Conservation (phyloP, 2,329 filamentous ascomycete species). For the Aspergillus versicolor region DNA sequence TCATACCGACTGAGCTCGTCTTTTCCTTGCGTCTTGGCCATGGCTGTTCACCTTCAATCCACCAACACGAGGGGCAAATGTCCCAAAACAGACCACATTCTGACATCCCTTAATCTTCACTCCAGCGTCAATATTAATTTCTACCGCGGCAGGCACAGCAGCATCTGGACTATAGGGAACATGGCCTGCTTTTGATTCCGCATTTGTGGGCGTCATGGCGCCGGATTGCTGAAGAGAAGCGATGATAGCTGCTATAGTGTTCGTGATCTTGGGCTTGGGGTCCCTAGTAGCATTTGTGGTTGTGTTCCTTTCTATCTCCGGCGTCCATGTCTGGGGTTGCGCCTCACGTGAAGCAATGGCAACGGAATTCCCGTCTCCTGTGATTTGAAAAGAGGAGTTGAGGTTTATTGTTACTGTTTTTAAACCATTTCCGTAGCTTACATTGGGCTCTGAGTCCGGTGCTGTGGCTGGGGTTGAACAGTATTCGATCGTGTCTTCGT, state of each 20-base stretch:
- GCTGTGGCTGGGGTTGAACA: neutral
- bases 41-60: neutral
- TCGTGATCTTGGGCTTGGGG: slow-evolving; percentile 20
- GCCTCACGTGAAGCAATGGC: slow-evolving; percentile 21
- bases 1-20: slow-evolving; percentile 26
- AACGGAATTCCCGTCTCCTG: slow-evolving; percentile 35
- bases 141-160: slow-evolving; percentile 7
- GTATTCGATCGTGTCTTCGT: neutral
- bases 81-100: slow-evolving; percentile 28
- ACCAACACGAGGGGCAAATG: neutral
- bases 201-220: neutral
- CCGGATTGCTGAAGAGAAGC: slow-evolving; percentile 21
- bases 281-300: slow-evolving; percentile 9
- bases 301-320: neutral
- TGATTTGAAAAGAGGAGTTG: slow-evolving; percentile 35
- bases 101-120: slow-evolving; percentile 28
- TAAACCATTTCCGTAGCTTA: neutral
- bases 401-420: slow-evolving; percentile 33
- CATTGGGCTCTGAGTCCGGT: too few species aligned
- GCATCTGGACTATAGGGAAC: neutral
- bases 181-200: neutral
- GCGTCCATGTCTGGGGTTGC: neutral
- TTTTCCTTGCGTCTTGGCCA: slow-evolving; percentile 12
- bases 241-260: slow-evolving; percentile 26
- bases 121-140: slow-evolving; percentile 30